Conservation (phyloP, 2,329 filamentous ascomycete genomes). For the Fusarium subglutinans region DNA sequence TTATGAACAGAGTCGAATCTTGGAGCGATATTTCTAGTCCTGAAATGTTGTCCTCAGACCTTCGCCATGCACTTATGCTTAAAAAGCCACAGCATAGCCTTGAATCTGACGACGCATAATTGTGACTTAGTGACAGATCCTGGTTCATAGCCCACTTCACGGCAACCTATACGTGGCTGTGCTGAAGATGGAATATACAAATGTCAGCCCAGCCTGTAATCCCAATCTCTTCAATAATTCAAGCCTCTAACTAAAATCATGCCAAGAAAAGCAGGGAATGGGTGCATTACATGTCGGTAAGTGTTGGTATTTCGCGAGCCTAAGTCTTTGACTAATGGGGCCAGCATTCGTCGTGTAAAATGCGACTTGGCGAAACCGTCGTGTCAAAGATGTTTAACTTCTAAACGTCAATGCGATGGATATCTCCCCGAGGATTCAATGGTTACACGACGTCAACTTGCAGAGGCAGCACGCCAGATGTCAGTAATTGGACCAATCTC, state of each 20-base stretch:
- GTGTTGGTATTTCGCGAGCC: background rate
- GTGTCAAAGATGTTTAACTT: conserved; percentile 41
- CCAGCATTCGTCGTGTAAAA: conserved; percentile 49
- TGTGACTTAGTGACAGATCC: background rate
- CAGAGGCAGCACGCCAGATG: conserved; percentile 40
- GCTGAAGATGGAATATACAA: background rate
- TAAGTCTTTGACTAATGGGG: background rate
- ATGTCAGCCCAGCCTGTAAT: background rate
- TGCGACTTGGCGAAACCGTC: conserved; percentile 47
- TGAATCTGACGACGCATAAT: background rate
- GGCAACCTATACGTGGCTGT: conserved; percentile 9
- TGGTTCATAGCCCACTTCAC: background rate
- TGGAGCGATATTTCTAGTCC: too few relatives aligned
- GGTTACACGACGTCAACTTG: conserved; percentile 47
- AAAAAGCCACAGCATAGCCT: background rate
- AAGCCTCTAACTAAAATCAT: background rate
- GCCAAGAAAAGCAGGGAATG: conserved; percentile 39
- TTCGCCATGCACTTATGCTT: background rate
- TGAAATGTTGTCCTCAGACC: background rate
- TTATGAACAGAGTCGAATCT: rapidly evolving
- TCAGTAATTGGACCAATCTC: conserved; percentile 45
- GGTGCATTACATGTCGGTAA: conserved; percentile 42
- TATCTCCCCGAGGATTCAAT: conserved; percentile 41
- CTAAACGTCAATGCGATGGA: conserved; percentile 47
- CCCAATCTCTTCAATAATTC: background rate